Percentiles rank a stretch among this genome's conserved stretches.
phyloP scores from a whole-genome alignment of 2,329 filamentous ascomycete genomes.

The Ascocoryne sarcoides region DNA sequence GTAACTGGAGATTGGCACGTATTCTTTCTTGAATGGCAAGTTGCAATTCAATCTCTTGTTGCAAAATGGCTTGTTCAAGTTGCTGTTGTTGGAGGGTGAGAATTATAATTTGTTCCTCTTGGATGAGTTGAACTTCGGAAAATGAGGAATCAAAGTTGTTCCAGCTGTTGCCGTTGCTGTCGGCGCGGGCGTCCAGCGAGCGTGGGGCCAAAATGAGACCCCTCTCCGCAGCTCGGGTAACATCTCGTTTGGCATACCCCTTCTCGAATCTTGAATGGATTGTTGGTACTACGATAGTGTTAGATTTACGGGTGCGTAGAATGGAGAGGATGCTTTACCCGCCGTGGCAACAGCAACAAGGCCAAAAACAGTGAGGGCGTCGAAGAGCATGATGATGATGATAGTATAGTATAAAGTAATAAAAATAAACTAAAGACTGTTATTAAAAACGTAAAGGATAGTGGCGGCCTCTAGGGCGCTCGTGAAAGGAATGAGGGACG shows the following conservation, averaged over 20 bases:
- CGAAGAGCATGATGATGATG: conserved; percentile 22
- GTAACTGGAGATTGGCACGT: conserved; percentile 14
- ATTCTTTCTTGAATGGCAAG: conserved; percentile 16
- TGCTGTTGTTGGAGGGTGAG: conserved; percentile 6
- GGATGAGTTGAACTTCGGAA: conserved; percentile 12
- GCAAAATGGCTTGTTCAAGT: conserved; percentile 6
- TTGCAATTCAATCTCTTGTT: conserved; percentile 10
- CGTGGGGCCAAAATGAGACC: conserved; percentile 17
- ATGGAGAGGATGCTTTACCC: conserved; percentile 15
- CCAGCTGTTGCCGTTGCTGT: conserved; percentile 4
- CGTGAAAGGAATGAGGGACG: conserved; percentile 21
- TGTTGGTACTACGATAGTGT: conserved; percentile 16
- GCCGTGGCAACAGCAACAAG: conserved; percentile 17
- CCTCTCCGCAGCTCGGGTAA: conserved; percentile 13
- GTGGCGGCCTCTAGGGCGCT: conserved; percentile 27
- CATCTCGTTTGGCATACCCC: conserved; percentile 9
- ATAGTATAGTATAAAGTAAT: conserved; percentile 5
- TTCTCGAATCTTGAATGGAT: conserved; percentile 16
- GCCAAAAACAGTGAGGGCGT: conserved; percentile 17
- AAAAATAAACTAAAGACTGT: conserved; percentile 16
- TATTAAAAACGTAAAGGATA: conserved; percentile 14
- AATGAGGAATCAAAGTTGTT: conserved; percentile 9
- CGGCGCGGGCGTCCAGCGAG: conserved; percentile 2
- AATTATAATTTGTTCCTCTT: conserved; percentile 11
- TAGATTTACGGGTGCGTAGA: background rate